phyloP scores from a whole-genome alignment of 2,329 filamentous ascomycete genomes.

The Aspergillus ustus region DNA sequence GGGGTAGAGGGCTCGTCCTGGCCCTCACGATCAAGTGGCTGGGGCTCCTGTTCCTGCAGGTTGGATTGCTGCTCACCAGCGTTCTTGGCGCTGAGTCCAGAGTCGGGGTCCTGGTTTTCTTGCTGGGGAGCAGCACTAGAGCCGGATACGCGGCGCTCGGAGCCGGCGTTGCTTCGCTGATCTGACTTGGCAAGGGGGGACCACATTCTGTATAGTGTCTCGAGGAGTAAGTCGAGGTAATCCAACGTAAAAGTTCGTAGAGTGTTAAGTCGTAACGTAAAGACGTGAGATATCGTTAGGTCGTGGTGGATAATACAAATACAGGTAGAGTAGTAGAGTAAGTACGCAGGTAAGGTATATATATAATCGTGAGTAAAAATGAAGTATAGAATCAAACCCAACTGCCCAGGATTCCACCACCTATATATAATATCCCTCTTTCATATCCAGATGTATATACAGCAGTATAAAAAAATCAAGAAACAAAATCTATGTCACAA shows the following conservation, averaged over 20 bases:
- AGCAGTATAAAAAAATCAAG: not conserved
- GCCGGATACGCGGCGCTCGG: conserved; percentile 8
- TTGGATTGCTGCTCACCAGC: not conserved
- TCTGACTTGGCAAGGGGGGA: conserved; percentile 7
- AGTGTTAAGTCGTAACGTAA: not conserved
- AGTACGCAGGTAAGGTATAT: not conserved
- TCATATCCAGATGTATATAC: not conserved
- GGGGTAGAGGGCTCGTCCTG: not conserved
- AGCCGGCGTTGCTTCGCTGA: conserved; percentile 7
- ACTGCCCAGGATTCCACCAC: not conserved
- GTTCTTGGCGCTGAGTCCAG: conserved; percentile 5
- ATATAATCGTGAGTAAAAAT: not conserved
- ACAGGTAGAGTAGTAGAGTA: not conserved
- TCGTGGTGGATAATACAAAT: not conserved
- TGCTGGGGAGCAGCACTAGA: conserved; percentile 13
- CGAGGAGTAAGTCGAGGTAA: not conserved
- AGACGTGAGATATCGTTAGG: not conserved
- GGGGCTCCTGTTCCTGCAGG: not conserved
- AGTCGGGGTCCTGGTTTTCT: not conserved
- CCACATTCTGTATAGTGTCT: conserved; percentile 5
- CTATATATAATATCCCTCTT: not conserved
- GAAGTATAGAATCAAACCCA: not conserved
- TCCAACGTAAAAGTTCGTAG: not conserved
- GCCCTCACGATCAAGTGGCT: not conserved
- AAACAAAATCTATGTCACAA: conserved; percentile 9